phyloP scores from a whole-genome alignment of 2,329 filamentous ascomycete genomes.

The Colletotrichum liriopes region DNA sequence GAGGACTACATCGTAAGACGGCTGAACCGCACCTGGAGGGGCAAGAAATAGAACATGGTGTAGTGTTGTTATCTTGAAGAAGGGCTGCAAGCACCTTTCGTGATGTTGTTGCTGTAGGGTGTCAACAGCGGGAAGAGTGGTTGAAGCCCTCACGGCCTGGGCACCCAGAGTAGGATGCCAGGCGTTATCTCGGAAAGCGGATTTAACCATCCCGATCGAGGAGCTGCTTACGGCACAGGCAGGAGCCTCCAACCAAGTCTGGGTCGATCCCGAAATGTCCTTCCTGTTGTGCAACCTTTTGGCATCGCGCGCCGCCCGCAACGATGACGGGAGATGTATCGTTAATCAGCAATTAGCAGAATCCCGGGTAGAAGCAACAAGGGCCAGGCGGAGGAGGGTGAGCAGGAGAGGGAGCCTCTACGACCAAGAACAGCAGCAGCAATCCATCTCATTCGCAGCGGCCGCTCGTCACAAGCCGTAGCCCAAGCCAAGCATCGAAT shows the following conservation, averaged over 20 bases:
- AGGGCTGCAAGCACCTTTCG: neutral
- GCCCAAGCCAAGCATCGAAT: neutral
- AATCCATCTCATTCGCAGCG: neutral
- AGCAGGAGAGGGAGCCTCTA: neutral
- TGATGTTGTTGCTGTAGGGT: neutral
- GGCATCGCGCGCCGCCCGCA: slow-evolving; percentile 19
- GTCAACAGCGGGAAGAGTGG: neutral
- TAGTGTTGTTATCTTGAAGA: neutral
- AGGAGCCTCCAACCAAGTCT: slow-evolving; percentile 16
- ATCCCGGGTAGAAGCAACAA: neutral
- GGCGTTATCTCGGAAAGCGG: slow-evolving; percentile 29
- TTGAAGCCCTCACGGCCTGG: slow-evolving; percentile 1
- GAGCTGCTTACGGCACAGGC: slow-evolving; percentile 23
- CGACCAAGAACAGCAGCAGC: slow-evolving; percentile 8
- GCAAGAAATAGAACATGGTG: neutral
- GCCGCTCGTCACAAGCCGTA: neutral
- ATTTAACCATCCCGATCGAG: slow-evolving; percentile 26
- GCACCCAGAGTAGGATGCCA: slow-evolving; percentile 14
- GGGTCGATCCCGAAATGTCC: slow-evolving; percentile 29
- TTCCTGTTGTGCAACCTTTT: slow-evolving; percentile 34
- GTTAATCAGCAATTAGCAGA: slow-evolving; percentile 8
- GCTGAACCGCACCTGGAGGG: neutral
- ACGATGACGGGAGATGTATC: neutral
- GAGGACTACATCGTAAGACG: neutral
- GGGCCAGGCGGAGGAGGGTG: neutral